Evolutionary conservation across 2,329 filamentous ascomycete species (phyloP).

Genomic region (Lecanicillium sp.): DNA sequence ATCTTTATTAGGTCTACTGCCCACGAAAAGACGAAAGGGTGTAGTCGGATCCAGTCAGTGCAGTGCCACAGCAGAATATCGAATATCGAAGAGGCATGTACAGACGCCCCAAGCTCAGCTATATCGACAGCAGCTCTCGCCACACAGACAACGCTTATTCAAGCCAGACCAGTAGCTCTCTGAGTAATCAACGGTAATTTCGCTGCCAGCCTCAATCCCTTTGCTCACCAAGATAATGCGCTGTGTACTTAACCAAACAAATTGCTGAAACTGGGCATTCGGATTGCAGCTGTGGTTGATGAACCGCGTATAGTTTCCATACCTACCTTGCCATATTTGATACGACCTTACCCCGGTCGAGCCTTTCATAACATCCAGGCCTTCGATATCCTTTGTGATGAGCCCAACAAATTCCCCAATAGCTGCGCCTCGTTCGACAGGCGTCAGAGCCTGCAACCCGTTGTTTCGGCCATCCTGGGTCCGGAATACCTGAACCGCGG

Average conservation of each 20-base stretch:
- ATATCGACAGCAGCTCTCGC: constrained; percentile 43
- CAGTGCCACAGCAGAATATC: too few relatives aligned
- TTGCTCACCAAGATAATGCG: constrained; percentile 46
- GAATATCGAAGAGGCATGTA: too few relatives aligned
- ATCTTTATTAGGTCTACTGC: too few relatives aligned
- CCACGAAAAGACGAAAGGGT: too few relatives aligned
- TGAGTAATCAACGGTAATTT: constrained; percentile 52
- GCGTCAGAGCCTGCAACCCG: constrained; percentile 36
- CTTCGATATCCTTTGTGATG: constrained; percentile 42
- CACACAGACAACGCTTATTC: constrained; percentile 47
- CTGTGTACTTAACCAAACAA: constrained; percentile 49
- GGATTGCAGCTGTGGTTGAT: constrained; percentile 52
- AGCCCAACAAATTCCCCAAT: constrained; percentile 49
- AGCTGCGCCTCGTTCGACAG: constrained; percentile 43
- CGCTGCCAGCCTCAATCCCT: constrained; percentile 42
- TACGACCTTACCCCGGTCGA: constrained; percentile 30
- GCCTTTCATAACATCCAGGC: constrained; percentile 47
- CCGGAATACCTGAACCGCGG: constrained; percentile 44
- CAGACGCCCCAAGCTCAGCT: too few relatives aligned
- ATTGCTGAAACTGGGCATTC: constrained; percentile 49
- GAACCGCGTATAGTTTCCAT: constrained; percentile 51
- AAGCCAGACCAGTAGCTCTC: constrained; percentile 49
- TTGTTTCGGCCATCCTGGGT: constrained; percentile 47
- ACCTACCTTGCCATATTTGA: constrained; percentile 49
- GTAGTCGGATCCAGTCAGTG: too few relatives aligned